phyloP scores from a whole-genome alignment of 495 filamentous ascomycete species.

The Tuber microsphaerosporum region DNA sequence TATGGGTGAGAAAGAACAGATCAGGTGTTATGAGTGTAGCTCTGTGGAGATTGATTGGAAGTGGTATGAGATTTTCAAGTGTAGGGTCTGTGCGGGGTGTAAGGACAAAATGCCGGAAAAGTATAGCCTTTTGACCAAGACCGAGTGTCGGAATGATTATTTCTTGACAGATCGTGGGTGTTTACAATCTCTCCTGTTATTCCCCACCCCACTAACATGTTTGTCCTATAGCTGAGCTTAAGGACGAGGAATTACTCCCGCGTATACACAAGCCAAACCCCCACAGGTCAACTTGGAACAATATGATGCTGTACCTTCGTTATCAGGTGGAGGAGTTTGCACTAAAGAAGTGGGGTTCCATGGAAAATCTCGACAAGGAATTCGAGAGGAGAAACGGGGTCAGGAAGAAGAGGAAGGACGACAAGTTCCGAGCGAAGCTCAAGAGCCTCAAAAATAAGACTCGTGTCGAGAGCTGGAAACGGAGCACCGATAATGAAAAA shows the following conservation, averaged over 20 bases:
- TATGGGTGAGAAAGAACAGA: constrained; percentile 54
- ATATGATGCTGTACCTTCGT: constrained; percentile 94
- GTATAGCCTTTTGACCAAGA: constrained; percentile 91
- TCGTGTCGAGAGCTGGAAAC: constrained; percentile 76
- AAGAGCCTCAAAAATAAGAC: constrained; percentile 88
- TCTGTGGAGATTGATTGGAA: constrained; percentile 86
- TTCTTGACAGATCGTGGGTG: constrained; percentile 80
- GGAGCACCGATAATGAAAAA: constrained; percentile 51
- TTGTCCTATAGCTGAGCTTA: constrained; percentile 61
- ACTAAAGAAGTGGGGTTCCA: constrained; percentile 74
- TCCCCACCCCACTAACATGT: background rate
- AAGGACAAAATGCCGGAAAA: constrained; percentile 86
- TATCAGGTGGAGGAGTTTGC: constrained; percentile 88
- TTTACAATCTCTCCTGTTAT: background rate
- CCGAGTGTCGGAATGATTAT: constrained; percentile 91
- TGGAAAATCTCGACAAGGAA: constrained; percentile 79
- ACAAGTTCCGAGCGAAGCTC: constrained; percentile 82
- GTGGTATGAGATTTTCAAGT: constrained; percentile 74
- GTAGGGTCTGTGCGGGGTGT: constrained; percentile 64
- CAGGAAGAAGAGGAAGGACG: constrained; percentile 81
- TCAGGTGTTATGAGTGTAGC: constrained; percentile 74
- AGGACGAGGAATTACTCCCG: constrained; percentile 76
- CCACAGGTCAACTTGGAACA: constrained; percentile 90
- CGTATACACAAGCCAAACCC: constrained; percentile 86
- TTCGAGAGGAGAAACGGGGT: constrained; percentile 72